phyloP scores from a whole-genome alignment of 1,284 basidiomycete species.

The Melampsora occidentalis region DNA sequence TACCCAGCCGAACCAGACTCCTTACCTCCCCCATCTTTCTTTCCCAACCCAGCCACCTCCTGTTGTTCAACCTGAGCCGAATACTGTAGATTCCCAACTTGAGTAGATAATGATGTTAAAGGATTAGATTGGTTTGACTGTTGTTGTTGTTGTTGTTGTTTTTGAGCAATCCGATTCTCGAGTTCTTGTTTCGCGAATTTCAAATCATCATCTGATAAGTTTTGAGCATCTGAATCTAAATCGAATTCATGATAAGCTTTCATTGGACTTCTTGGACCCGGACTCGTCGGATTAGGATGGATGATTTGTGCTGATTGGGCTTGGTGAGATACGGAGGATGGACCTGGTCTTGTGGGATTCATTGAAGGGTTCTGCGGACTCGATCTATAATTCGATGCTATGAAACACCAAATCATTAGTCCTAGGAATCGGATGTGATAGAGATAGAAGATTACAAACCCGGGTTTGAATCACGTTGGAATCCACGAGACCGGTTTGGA shows the following conservation, averaged over 20 bases:
- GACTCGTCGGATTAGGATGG: no score
- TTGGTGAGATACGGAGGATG: constrained; percentile 32
- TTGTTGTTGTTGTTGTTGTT: constrained; percentile 13
- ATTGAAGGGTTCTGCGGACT: neutral
- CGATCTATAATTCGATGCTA: neutral
- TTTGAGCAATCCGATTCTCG: constrained; percentile 17
- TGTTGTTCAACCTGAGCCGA: no score
- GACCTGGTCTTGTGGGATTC: constrained; percentile 14
- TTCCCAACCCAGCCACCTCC: no score
- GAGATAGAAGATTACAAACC: no score
- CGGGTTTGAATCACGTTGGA: neutral
- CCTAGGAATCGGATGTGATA: neutral
- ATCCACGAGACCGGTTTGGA: neutral
- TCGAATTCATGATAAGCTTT: constrained; percentile 22
- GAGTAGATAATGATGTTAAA: no score
- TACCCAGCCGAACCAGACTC: neutral
- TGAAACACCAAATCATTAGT: neutral
- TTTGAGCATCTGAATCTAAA: constrained; percentile 26
- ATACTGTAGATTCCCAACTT: no score
- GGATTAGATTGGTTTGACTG: neutral
- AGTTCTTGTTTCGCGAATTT: constrained; percentile 15
- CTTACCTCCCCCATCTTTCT: no score
- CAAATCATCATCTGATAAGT: constrained; percentile 29
- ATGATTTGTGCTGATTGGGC: neutral
- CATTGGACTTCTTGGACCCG: no score